Evolutionary conservation across 345 rosid genomes (phyloP).

Genomic region (Barbarea vulgaris): DNA sequence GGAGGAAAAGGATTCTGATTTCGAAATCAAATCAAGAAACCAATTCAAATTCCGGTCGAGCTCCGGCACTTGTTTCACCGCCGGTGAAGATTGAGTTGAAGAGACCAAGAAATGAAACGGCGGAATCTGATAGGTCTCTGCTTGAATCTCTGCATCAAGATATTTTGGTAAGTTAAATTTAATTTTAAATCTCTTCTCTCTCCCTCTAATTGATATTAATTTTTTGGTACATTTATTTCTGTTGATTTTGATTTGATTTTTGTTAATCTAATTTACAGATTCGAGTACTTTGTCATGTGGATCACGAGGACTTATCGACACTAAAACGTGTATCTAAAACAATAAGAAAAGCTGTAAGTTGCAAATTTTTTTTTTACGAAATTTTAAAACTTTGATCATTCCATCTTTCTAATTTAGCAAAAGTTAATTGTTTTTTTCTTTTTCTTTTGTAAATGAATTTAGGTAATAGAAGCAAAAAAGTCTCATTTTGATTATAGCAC

Average conservation of each 20-base stretch:
- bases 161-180: conserved; percentile 34
- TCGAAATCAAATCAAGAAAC: conserved; percentile 6
- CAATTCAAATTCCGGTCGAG: conserved; percentile 10
- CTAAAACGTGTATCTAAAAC: conserved; percentile 37
- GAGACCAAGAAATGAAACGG: conserved; percentile 12
- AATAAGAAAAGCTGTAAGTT: conserved; percentile 33
- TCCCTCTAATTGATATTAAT: neutral
- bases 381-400: neutral
- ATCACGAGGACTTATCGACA: conserved; percentile 32
- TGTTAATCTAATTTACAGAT: conserved; percentile 26
- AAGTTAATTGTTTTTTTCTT: neutral
- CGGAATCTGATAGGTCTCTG: conserved; percentile 1
- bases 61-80: neutral
- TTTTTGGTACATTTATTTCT: neutral
- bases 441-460: neutral
- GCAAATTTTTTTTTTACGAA: neutral
- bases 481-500: conserved; percentile 40
- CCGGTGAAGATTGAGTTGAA: conserved; percentile 6
- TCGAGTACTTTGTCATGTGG: conserved; percentile 40
- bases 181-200: neutral
- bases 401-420: conserved; percentile 4
- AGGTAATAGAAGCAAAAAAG: conserved; percentile 35
- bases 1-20: conserved; percentile 38
- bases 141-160: conserved; percentile 43
- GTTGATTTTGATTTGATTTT: neutral